Percentiles rank a stretch among this genome's conserved stretches.
These are phyloP conservation scores for Venturiaceae sp. DNA, from an alignment of 2,329 filamentous ascomycete species.

Conservation along the genomic window DNA sequence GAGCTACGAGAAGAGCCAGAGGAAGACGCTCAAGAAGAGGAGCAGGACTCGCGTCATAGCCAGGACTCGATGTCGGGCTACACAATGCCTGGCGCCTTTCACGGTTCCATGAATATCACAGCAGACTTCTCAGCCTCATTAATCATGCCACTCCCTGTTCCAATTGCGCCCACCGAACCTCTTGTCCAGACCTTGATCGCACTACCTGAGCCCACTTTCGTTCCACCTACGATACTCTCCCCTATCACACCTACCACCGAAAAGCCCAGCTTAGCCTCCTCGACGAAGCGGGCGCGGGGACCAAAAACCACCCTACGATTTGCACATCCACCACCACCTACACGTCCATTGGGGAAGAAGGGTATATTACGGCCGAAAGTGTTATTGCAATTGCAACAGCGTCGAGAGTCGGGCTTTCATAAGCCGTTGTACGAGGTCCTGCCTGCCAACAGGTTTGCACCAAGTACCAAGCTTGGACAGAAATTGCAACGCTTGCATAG, in stretches of 20 bases:
- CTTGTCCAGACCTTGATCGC: background rate
- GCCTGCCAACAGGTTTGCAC: constrained; percentile 52
- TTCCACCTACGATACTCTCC: background rate
- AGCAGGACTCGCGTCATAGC: background rate
- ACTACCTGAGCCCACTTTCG: background rate
- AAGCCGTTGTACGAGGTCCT: constrained; percentile 65
- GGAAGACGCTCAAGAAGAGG: constrained; percentile 1
- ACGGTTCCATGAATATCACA: background rate
- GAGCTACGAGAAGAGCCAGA: constrained; percentile 8
- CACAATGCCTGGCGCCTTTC: constrained; percentile 7
- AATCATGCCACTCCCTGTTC: background rate
- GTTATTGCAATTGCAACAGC: constrained; percentile 60
- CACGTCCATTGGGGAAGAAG: constrained; percentile 23
- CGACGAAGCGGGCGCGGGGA: constrained; percentile 24
- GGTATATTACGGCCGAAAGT: constrained; percentile 50
- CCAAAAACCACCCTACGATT: constrained; percentile 56
- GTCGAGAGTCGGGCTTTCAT: constrained; percentile 52
- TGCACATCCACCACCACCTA: constrained; percentile 55
- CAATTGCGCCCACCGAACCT: background rate
- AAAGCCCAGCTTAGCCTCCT: background rate
- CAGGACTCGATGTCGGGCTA: background rate
- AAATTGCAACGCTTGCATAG: constrained; percentile 54
- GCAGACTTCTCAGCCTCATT: background rate
- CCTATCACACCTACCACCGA: background rate
- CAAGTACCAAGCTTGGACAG: constrained; percentile 25